Evolutionary conservation across 2,329 filamentous ascomycete genomes (phyloP), one percentile per base, ranked within the genome.

Genomic region (Fonsecaea multimorphosa): DNA sequence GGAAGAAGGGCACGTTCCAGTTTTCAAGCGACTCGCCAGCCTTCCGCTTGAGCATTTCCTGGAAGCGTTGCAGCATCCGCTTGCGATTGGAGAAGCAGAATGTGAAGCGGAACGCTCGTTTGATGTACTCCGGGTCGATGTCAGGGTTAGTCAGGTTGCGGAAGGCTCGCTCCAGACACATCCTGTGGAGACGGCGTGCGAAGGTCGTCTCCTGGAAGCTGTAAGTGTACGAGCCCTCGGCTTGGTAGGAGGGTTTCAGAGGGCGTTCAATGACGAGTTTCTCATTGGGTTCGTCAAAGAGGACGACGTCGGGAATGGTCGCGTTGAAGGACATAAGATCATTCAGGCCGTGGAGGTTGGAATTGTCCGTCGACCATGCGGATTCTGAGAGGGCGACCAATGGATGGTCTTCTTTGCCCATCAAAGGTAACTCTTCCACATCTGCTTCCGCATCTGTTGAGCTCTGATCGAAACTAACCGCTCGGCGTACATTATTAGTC

Each of bases 31-130:
- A 78, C n/a, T 85, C 83, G 67, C 74, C 70, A 1, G 76, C 72
- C 8, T 73, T 73, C 4, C 78, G 75, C 7, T 74, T 73, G 6
- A 86, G 73, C 5, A 81, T 70, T 3, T 70, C 58, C 22, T 70
- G 67, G 63, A 85, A 79, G 1, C 76, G 75, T 7, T 73, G 71
- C 22, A 79, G 68, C 24, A 83, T 74, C 51, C 78, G 74, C 0
- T 80, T 76, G 16, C 75, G 71, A 27, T 76, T 77, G 24, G 75
- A 83, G 67, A 89, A 88, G 29, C 87, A 82, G 19, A 90, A 78
- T n/a, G 87, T 87, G 63, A 92, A 89, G 38, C 87, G 88, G 74
- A 93, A 93, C 1, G 88, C 82, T 36, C 83, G 82, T n/a, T 80
- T 78, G 62, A 87, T 80, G 0, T 76, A 76, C 1, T 79, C 74